Evolutionary conservation across 768 basidiomycete genomes (phyloP).

Genomic region (Coprinopsis cinerea): DNA sequence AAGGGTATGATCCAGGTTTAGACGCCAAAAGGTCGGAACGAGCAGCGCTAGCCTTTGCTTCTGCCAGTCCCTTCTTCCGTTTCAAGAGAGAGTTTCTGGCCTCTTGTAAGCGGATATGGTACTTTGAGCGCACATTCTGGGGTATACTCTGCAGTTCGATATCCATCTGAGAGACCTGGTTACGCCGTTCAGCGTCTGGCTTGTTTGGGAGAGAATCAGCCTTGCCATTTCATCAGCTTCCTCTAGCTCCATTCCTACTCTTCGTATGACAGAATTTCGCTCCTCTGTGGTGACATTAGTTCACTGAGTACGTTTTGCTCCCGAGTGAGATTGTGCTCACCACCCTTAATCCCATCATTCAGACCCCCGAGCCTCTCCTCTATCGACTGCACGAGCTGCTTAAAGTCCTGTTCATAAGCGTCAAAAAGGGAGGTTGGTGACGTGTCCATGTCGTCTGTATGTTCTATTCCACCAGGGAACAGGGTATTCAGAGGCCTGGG

Average conservation of each 20-base stretch:
- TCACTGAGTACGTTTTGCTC: slow-evolving; percentile 3
- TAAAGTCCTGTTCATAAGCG: slow-evolving; percentile 89
- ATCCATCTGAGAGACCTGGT: slow-evolving; percentile 97
- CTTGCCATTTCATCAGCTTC: slow-evolving; percentile 96
- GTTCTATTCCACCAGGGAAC: slow-evolving; percentile 27
- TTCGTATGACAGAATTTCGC: slow-evolving; percentile 69
- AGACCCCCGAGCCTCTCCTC: slow-evolving; percentile 66
- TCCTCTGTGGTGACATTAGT: slow-evolving; percentile 48
- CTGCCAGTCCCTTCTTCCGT: slow-evolving; percentile 78
- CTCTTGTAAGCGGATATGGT: slow-evolving; percentile 66
- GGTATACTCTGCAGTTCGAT: slow-evolving; percentile 96
- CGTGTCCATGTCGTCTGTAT: slow-evolving; percentile 57
- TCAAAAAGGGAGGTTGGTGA: slow-evolving; percentile 85
- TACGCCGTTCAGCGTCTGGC: background rate
- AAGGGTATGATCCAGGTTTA: slow-evolving; percentile 23
- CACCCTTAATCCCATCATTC: slow-evolving; percentile 65
- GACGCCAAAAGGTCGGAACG: slow-evolving; percentile 75
- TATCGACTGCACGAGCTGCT: slow-evolving; percentile 72
- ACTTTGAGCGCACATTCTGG: slow-evolving; percentile 71
- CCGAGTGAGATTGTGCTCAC: slow-evolving; percentile 16
- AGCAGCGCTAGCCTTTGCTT: slow-evolving; percentile 61
- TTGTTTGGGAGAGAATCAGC: background rate
- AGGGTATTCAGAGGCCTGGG: slow-evolving; percentile 3
- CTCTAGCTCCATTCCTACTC: slow-evolving; percentile 93
- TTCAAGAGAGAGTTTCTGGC: slow-evolving; percentile 71